phyloP scores from a whole-genome alignment of 2,329 filamentous ascomycete species.

The Penicillium sclerotiorum region DNA sequence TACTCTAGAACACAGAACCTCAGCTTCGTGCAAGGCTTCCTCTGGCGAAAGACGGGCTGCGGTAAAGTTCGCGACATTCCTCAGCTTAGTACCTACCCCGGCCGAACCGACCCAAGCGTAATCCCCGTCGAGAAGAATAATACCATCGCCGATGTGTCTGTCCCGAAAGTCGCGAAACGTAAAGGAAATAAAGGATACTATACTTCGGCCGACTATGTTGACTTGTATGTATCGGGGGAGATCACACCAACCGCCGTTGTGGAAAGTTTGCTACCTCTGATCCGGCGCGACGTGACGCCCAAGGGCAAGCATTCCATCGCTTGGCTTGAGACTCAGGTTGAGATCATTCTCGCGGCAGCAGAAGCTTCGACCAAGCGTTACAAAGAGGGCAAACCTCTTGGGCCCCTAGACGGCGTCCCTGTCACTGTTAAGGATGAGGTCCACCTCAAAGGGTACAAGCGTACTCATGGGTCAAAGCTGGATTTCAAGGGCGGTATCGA shows the following conservation, averaged over 20 bases:
- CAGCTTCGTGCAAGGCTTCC: conserved; percentile 62
- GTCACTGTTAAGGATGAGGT: conserved; percentile 84
- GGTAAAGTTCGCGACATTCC: conserved; percentile 57
- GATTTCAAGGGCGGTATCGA: conserved; percentile 55
- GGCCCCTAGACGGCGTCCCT: conserved; percentile 78
- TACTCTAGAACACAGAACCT: conserved; percentile 58
- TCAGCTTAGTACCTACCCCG: conserved; percentile 56
- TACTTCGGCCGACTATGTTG: conserved; percentile 75
- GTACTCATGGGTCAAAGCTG: conserved; percentile 65
- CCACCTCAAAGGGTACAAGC: conserved; percentile 69
- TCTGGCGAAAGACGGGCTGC: conserved; percentile 75
- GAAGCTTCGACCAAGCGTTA: conserved; percentile 73
- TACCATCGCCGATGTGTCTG: conserved; percentile 16
- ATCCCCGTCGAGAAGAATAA: conserved; percentile 43
- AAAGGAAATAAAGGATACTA: conserved; percentile 56
- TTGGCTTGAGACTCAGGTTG: conserved; percentile 69
- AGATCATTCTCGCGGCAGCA: conserved; percentile 68
- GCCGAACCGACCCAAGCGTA: conserved; percentile 62
- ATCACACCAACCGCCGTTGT: conserved; percentile 73
- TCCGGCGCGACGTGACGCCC: conserved; percentile 60
- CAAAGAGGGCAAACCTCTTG: conserved; percentile 64
- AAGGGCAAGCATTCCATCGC: conserved; percentile 67
- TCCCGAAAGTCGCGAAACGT: conserved; percentile 38
- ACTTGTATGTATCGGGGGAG: conserved; percentile 69
- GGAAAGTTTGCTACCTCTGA: conserved; percentile 70